Conservation (phyloP, 2,329 filamentous ascomycete genomes). For the Aspergillus sp. region DNA sequence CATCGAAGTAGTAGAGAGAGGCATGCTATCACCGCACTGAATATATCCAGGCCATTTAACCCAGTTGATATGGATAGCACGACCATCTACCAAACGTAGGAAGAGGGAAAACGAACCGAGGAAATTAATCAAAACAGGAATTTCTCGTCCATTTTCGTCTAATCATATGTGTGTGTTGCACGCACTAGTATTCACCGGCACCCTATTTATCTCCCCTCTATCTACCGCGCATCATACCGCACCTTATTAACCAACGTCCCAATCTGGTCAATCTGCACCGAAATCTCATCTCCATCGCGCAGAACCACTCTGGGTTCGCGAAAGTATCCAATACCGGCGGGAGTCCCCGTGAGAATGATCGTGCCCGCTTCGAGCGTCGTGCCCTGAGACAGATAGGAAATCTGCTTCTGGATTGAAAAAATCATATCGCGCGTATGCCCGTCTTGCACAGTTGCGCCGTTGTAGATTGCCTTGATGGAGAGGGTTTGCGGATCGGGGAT, state of each 20-base stretch:
- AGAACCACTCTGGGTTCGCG: constrained; percentile 46
- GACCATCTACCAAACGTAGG: no score
- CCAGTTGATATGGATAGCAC: no score
- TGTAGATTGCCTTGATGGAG: constrained; percentile 39
- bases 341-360: constrained; percentile 48
- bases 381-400: constrained; percentile 43
- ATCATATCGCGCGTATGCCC: constrained; percentile 40
- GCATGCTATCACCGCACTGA: no score
- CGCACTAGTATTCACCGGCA: no score
- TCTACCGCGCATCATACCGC: constrained; percentile 34
- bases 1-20: no score
- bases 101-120: no score
- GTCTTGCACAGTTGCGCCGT: constrained; percentile 42
- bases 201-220: no score
- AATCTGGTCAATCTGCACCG: constrained; percentile 43
- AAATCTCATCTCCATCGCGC: constrained; percentile 44
- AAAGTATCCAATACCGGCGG: constrained; percentile 49
- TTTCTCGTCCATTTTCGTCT: no score
- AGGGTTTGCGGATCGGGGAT: constrained; percentile 41
- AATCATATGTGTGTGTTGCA: no score
- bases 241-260: constrained; percentile 46
- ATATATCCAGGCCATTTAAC: no score
- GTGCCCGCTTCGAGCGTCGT: constrained; percentile 46
- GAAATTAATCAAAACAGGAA: no score
- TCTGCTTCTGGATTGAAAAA: constrained; percentile 42